Percentiles rank a stretch among this genome's conserved stretches.
Evolutionary conservation across 2,329 filamentous ascomycete species (phyloP).

Genomic region (Sordariomycetes sp.): DNA sequence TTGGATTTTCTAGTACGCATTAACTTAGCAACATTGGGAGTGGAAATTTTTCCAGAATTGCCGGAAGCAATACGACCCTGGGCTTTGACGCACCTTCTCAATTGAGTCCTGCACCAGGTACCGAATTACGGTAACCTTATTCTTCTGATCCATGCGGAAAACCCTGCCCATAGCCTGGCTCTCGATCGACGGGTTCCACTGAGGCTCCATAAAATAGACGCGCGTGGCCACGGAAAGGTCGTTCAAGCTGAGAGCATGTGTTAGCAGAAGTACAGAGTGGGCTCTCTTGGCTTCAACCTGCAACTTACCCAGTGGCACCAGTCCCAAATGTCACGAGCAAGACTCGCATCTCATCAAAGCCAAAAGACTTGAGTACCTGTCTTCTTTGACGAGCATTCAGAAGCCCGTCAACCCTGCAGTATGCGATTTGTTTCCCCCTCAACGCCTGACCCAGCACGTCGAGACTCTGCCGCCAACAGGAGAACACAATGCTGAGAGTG

Average conservation of each 20-base stretch:
- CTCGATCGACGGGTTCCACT: constrained; percentile 46
- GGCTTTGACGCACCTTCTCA: constrained; percentile 35
- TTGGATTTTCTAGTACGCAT: neutral
- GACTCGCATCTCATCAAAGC: constrained; percentile 16
- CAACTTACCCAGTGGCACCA: constrained; percentile 32
- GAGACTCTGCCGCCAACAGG: constrained; percentile 33
- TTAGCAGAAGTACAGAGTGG: neutral
- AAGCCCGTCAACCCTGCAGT: constrained; percentile 33
- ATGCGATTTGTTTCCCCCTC: constrained; percentile 12
- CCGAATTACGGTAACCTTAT: constrained; percentile 30
- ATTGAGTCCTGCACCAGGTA: constrained; percentile 33
- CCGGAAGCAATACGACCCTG: no score
- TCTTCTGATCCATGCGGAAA: constrained; percentile 33
- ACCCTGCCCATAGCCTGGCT: constrained; percentile 41
- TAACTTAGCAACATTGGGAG: neutral
- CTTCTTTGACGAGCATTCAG: constrained; percentile 24
- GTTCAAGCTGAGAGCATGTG: constrained; percentile 5
- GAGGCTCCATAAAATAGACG: constrained; percentile 41
- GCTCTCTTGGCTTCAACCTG: neutral
- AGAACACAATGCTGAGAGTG: constrained; percentile 31
- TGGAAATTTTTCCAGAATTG: no score
- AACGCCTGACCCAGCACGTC: constrained; percentile 24
- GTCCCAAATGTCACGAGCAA: constrained; percentile 45
- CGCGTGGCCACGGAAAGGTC: constrained; percentile 34
- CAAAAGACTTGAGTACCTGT: constrained; percentile 27